Evolutionary conservation across 345 rosid species (phyloP).

Genomic region (Eucalyptus paniculata): DNA sequence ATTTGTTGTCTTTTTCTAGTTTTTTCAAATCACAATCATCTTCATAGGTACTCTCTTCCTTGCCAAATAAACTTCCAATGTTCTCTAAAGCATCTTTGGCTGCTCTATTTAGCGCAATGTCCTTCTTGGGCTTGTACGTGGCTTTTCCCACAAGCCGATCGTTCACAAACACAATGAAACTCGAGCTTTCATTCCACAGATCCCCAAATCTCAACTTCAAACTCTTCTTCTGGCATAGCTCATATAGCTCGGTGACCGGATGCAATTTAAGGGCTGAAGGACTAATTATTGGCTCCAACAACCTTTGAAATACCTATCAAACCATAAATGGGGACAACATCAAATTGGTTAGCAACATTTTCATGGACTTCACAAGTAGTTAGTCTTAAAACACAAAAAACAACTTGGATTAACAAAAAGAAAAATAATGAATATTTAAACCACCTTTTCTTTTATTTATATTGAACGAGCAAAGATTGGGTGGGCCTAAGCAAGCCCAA

Average conservation of each 20-base stretch:
- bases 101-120: conserved; percentile 40
- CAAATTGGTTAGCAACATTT: not conserved
- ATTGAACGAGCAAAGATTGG: not conserved
- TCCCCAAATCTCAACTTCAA: conserved; percentile 33
- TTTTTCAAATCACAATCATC: not conserved
- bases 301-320: conserved; percentile 24
- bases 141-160: conserved; percentile 29
- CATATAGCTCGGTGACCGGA: conserved; percentile 37
- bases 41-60: not conserved
- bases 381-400: not conserved
- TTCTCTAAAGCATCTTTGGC: conserved; percentile 50
- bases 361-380: not conserved
- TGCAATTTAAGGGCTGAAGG: conserved; percentile 16
- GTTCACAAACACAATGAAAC: conserved; percentile 16
- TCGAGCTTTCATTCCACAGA: conserved; percentile 18
- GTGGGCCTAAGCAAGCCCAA: not conserved
- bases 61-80: not conserved
- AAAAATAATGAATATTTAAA: not conserved
- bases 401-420: not conserved
- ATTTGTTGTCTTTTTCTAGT: rapidly evolving
- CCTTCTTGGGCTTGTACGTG: conserved; percentile 23
- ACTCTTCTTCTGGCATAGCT: conserved; percentile 45
- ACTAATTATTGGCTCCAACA: conserved; percentile 47
- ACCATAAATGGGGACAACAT: too few relatives aligned
- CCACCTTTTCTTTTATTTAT: not conserved